Conservation (phyloP, 345 rosid genomes). For the Zanthoxylum bungeanum region DNA sequence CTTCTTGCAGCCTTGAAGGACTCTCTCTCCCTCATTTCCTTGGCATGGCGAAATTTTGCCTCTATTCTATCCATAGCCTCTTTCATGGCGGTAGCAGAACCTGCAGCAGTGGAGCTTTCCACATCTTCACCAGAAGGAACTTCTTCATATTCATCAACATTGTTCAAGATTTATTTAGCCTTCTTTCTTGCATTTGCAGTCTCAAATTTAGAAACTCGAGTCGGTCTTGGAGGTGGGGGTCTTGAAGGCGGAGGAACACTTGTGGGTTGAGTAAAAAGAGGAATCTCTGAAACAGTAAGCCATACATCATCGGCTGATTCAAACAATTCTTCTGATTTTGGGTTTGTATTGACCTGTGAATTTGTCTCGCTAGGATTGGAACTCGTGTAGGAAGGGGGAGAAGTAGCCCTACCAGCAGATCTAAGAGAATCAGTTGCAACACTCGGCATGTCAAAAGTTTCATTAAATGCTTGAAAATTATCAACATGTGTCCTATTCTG, state of each 20-base stretch:
- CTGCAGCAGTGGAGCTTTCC: constrained; percentile 70
- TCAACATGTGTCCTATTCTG: constrained; percentile 41
- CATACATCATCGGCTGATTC: constrained; percentile 72
- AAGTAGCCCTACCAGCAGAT: neutral
- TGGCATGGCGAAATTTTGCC: constrained; percentile 86
- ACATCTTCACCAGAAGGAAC: constrained; percentile 50
- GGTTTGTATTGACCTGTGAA: constrained; percentile 35
- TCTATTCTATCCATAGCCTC: constrained; percentile 98
- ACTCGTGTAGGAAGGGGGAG: constrained; percentile 28
- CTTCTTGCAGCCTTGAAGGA: constrained; percentile 62
- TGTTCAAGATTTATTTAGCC: constrained; percentile 39
- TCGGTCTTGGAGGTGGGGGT: constrained; percentile 94
- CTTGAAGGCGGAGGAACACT: constrained; percentile 91
- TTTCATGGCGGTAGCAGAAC: constrained; percentile 96
- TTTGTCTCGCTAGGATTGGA: constrained; percentile 31
- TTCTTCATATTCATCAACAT: constrained; percentile 43
- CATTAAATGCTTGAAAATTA: constrained; percentile 44
- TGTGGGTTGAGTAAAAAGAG: constrained; percentile 80
- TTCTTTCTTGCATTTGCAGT: constrained; percentile 44
- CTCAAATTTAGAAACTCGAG: constrained; percentile 45
- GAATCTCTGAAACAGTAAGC: constrained; percentile 95
- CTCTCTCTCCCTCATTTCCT: constrained; percentile 81
- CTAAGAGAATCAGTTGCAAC: constrained; percentile 13
- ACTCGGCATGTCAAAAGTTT: constrained; percentile 40
- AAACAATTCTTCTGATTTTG: constrained; percentile 45